These are phyloP conservation scores for Auricularia heimuer DNA, from an alignment of 768 basidiomycete genomes.

Conservation along the genomic window DNA sequence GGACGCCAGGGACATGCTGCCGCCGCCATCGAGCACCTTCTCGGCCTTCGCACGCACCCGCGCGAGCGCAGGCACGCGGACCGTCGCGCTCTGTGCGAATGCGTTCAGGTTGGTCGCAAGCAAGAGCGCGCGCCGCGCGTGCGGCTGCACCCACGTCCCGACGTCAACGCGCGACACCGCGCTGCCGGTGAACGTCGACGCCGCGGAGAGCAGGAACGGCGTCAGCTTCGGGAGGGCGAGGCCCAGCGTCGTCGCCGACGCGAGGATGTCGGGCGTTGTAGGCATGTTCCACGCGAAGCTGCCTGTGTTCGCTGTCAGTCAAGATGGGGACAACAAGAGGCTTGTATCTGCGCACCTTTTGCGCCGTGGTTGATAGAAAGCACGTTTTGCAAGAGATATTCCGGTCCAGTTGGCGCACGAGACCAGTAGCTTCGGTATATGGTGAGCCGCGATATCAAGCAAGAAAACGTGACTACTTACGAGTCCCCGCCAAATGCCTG, in stretches of 20 bases:
- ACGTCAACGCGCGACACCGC: neutral
- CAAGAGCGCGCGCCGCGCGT: neutral
- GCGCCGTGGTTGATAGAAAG: constrained; percentile 65
- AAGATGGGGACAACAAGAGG: neutral
- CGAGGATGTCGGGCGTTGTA: neutral
- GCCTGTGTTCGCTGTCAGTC: neutral
- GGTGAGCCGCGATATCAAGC: neutral
- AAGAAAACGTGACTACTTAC: constrained; percentile 16
- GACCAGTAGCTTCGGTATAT: constrained; percentile 41
- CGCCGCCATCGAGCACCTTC: neutral
- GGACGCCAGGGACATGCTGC: neutral
- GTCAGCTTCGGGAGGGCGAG: neutral
- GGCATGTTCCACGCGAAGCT: neutral
- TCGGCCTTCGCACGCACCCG: neutral
- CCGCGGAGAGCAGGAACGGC: neutral
- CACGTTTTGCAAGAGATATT: constrained; percentile 56
- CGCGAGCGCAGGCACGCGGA: neutral
- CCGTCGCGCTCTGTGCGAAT: neutral
- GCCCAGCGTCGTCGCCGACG: neutral
- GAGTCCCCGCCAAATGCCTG: constrained; percentile 58
- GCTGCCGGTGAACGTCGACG: neutral
- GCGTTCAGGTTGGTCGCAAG: neutral
- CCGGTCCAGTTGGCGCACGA: constrained; percentile 54
- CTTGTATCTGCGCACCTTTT: neutral
- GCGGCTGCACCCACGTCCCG: neutral